Evolutionary conservation across 208 protist genomes (phyloP).

Genomic region (Leishmania turanica): DNA sequence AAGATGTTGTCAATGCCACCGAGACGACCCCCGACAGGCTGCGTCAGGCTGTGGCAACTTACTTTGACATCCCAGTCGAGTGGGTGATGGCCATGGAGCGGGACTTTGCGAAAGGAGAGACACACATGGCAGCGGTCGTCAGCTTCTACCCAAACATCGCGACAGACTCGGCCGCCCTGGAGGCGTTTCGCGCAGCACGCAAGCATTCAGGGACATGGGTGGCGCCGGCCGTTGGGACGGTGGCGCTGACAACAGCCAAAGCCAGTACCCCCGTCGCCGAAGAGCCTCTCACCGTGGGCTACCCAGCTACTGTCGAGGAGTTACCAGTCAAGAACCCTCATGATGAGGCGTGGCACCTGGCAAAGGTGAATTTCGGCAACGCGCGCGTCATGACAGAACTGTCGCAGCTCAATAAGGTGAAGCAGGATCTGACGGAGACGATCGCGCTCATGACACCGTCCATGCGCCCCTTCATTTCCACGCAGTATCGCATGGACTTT

Average conservation of each 20-base stretch:
- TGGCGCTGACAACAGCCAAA: background rate
- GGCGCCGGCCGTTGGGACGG: background rate
- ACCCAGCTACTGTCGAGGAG: slow-evolving; percentile 8
- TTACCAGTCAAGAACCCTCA: slow-evolving; percentile 39
- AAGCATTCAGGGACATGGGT: background rate
- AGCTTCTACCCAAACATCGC: slow-evolving; percentile 35
- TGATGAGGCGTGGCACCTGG: slow-evolving; percentile 60
- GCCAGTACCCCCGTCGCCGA: background rate
- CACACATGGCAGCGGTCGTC: slow-evolving; percentile 43
- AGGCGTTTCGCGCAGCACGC: slow-evolving; percentile 13
- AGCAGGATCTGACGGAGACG: slow-evolving; percentile 10
- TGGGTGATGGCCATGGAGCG: slow-evolving; percentile 58
- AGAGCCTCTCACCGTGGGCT: background rate
- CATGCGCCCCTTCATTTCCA: slow-evolving; percentile 32
- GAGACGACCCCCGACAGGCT: slow-evolving; percentile 28
- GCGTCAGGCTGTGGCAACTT: slow-evolving; percentile 37
- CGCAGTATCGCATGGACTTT: slow-evolving; percentile 57
- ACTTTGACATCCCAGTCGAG: slow-evolving; percentile 55
- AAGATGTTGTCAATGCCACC: slow-evolving; percentile 19
- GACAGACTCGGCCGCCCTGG: slow-evolving; percentile 15
- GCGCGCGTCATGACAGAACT: slow-evolving; percentile 43
- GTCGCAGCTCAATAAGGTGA: slow-evolving; percentile 19
- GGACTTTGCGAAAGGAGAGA: slow-evolving; percentile 46
- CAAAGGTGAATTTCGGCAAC: slow-evolving; percentile 48
- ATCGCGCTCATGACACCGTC: slow-evolving; percentile 26